These are phyloP conservation scores for Botrytis pseudocinerea DNA, from an alignment of 2,329 filamentous ascomycete species.

Conservation along the genomic window DNA sequence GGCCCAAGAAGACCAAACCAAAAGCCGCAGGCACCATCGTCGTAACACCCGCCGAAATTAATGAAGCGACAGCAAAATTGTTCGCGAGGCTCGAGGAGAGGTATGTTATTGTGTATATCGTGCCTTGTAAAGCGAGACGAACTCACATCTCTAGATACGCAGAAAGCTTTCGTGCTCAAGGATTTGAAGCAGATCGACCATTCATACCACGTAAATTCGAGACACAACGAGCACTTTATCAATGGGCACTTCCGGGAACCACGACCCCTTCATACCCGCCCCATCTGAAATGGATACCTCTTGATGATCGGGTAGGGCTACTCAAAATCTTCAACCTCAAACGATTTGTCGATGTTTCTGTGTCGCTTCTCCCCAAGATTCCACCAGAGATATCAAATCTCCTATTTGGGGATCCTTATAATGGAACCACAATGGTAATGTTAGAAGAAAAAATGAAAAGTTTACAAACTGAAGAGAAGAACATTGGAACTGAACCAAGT, in stretches of 20 bases:
- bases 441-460: conserved; percentile 20
- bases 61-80: conserved; percentile 16
- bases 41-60: conserved; percentile 4
- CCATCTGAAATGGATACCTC: conserved; percentile 37
- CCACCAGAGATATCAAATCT: conserved; percentile 26
- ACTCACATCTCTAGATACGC: background rate
- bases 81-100: conserved; percentile 13
- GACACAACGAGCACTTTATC: conserved; percentile 20
- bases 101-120: background rate
- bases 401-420: conserved; percentile 24
- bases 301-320: conserved; percentile 31
- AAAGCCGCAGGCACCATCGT: background rate
- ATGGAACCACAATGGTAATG: conserved; percentile 21
- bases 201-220: conserved; percentile 19
- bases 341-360: conserved; percentile 31
- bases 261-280: conserved; percentile 34
- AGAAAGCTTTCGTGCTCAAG: conserved; percentile 1
- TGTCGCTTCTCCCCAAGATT: conserved; percentile 34
- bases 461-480: background rate
- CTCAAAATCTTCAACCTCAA: conserved; percentile 37
- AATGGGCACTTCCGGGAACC: conserved; percentile 20
- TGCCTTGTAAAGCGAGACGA: background rate
- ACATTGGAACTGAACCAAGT: conserved; percentile 20
- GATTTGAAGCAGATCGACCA: conserved; percentile 12
- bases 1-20: background rate